Evolutionary conservation across 768 basidiomycete genomes (phyloP).

Genomic region (Mycena vitilis): DNA sequence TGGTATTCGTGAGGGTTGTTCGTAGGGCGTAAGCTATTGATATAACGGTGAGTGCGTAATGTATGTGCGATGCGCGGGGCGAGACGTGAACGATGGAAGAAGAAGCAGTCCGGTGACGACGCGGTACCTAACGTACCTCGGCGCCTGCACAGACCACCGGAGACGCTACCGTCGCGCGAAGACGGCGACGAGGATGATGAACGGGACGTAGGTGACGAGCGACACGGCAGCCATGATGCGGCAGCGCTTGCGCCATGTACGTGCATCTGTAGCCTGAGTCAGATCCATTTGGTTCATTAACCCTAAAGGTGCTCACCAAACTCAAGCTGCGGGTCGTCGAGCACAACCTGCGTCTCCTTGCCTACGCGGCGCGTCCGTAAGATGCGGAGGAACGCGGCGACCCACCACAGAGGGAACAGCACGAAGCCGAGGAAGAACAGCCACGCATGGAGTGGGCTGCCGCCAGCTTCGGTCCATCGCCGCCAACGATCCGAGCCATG

Average conservation of each 20-base stretch:
- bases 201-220: slow-evolving; percentile 66
- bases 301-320: too few species aligned
- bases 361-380: slow-evolving; percentile 59
- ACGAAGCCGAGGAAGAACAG: slow-evolving; percentile 66
- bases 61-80: slow-evolving; percentile 25
- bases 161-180: slow-evolving; percentile 45
- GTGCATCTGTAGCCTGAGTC: slow-evolving; percentile 61
- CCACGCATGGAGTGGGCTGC: slow-evolving; percentile 62
- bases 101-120: not conserved
- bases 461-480: slow-evolving; percentile 37
- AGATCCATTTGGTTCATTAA: too few species aligned
- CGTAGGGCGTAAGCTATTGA: slow-evolving; percentile 14
- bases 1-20: too few species aligned
- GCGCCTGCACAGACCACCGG: not conserved
- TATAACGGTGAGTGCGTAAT: slow-evolving; percentile 6
- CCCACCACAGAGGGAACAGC: slow-evolving; percentile 67
- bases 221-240: slow-evolving; percentile 64
- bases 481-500: slow-evolving; percentile 44
- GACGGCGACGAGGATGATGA: slow-evolving; percentile 64
- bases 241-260: slow-evolving; percentile 64
- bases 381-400: slow-evolving; percentile 55
- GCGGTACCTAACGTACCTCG: slow-evolving; percentile 19
- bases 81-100: slow-evolving; percentile 3
- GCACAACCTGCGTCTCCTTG: slow-evolving; percentile 56
- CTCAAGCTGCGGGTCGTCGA: slow-evolving; percentile 69